Conservation (phyloP, 345 rosid species). For the Durio zibethinus region DNA sequence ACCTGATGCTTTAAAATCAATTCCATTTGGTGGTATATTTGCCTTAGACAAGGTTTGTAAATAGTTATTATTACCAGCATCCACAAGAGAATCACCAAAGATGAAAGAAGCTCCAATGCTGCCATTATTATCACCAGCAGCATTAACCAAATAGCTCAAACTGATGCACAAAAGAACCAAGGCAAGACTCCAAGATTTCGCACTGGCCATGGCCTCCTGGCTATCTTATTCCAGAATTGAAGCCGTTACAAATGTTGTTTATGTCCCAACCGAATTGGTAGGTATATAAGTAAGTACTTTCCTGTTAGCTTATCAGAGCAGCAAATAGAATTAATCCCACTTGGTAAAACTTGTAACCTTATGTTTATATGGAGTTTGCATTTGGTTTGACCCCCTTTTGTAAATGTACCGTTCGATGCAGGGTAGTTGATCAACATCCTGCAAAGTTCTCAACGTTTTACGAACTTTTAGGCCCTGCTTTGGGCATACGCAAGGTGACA, state of each 20-base stretch:
- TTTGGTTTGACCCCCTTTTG: constrained; percentile 9
- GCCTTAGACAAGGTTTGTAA: constrained; percentile 76
- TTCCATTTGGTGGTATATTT: constrained; percentile 73
- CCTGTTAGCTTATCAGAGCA: not conserved
- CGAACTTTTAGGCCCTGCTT: constrained; percentile 20
- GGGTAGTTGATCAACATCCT: constrained; percentile 44
- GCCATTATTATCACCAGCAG: not conserved
- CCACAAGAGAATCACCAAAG: constrained; percentile 86
- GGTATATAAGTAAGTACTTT: not conserved
- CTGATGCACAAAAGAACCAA: constrained; percentile 11
- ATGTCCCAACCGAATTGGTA: not conserved
- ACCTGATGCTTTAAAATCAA: constrained; percentile 65
- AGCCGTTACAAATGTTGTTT: not conserved
- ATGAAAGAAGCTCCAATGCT: constrained; percentile 59
- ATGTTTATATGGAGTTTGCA: not conserved
- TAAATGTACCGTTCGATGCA: not conserved
- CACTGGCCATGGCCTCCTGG: constrained; percentile 14
- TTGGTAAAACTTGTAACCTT: not conserved
- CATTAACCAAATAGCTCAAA: not conserved
- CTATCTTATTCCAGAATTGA: not conserved
- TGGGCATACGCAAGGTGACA: constrained; percentile 9
- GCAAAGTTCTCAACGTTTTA: constrained; percentile 21
- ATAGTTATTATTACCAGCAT: constrained; percentile 86
- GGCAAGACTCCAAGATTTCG: constrained; percentile 1
- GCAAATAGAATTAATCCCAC: not conserved